Percentiles rank a stretch among this genome's conserved stretches.
Evolutionary conservation across 1,284 basidiomycete species (phyloP).

Genomic region (Coniferiporia sulphurascens): DNA sequence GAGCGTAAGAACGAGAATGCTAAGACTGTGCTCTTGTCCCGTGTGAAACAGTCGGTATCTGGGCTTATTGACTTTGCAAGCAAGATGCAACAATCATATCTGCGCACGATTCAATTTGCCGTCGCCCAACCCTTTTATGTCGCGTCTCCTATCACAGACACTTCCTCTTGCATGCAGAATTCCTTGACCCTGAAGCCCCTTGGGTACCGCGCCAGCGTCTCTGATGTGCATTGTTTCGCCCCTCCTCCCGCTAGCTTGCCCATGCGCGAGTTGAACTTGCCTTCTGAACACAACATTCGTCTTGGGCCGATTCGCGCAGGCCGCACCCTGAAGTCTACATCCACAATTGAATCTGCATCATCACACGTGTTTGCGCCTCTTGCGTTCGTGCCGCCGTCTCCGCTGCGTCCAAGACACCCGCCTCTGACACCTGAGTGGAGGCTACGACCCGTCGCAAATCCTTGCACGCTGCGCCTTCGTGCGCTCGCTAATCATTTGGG

Average conservation of each 20-base stretch:
- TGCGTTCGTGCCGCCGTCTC: slow-evolving; percentile 30
- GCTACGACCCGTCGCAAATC: slow-evolving; percentile 54
- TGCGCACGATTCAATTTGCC: slow-evolving; percentile 15
- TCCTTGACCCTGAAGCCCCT: slow-evolving; percentile 30
- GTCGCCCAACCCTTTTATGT: slow-evolving; percentile 4
- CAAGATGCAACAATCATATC: slow-evolving; percentile 16
- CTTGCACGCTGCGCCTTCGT: slow-evolving; percentile 48
- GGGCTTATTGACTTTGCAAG: slow-evolving; percentile 16
- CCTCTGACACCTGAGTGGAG: slow-evolving; percentile 30
- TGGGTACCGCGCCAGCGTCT: slow-evolving; percentile 41
- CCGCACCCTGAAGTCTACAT: not conserved
- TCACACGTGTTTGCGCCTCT: slow-evolving; percentile 12
- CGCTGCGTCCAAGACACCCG: slow-evolving; percentile 30
- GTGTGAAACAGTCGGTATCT: slow-evolving; percentile 13
- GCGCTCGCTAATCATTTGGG: slow-evolving; percentile 51
- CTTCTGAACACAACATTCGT: slow-evolving; percentile 16
- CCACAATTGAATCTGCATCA: not conserved
- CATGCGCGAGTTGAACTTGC: slow-evolving; percentile 15
- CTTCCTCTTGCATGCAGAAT: slow-evolving; percentile 7
- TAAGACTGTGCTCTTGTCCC: slow-evolving; percentile 6
- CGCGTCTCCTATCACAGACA: not conserved
- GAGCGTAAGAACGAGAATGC: not conserved
- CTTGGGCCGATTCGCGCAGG: not conserved
- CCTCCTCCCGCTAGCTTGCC: slow-evolving; percentile 5
- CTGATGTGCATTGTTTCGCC: slow-evolving; percentile 35